These are phyloP conservation scores for Dryadomyces quercivorus DNA, from an alignment of 2,329 filamentous ascomycete species.

Conservation along the genomic window DNA sequence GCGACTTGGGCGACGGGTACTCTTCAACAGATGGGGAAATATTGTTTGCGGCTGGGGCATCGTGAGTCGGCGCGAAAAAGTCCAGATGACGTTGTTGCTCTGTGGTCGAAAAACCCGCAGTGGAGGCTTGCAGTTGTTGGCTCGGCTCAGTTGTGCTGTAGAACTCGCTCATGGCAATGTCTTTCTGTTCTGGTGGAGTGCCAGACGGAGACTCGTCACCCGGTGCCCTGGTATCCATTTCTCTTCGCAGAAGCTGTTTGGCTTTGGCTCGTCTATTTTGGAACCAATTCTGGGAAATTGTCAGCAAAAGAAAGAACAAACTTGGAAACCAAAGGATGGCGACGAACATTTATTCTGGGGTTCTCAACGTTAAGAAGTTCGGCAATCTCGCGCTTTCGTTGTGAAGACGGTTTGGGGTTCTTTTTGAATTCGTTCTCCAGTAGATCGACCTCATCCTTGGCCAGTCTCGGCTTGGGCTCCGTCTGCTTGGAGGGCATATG, in stretches of 20 bases:
- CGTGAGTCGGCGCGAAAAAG: background rate
- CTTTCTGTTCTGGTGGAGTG: slow-evolving; percentile 18
- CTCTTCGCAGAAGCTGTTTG: slow-evolving; percentile 47
- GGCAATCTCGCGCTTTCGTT: slow-evolving; percentile 46
- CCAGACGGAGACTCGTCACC: slow-evolving; percentile 25
- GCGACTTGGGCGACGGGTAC: slow-evolving; percentile 14
- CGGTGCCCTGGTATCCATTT: slow-evolving; percentile 32
- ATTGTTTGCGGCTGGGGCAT: slow-evolving; percentile 1
- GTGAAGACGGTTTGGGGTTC: slow-evolving; percentile 53
- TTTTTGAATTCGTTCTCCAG: slow-evolving; percentile 50
- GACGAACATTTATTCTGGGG: slow-evolving; percentile 47
- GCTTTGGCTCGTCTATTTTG: slow-evolving; percentile 54
- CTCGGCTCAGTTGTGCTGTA: slow-evolving; percentile 20
- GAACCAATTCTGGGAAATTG: slow-evolving; percentile 47
- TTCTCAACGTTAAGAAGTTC: slow-evolving; percentile 51
- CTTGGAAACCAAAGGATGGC: background rate
- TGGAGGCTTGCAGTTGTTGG: slow-evolving; percentile 23
- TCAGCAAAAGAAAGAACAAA: slow-evolving; percentile 6
- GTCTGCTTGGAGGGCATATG: slow-evolving; percentile 16
- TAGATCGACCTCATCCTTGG: slow-evolving; percentile 46
- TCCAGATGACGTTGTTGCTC: slow-evolving; percentile 2
- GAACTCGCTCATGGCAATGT: slow-evolving; percentile 17
- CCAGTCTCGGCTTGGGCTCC: slow-evolving; percentile 39
- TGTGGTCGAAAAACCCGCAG: slow-evolving; percentile 21
- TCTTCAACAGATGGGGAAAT: slow-evolving; percentile 9